A percentile compares a stretch with the other conserved stretches of the same genome.
phyloP scores from a whole-genome alignment of 148 eudicot genomes.

The Rhododendron molle region DNA sequence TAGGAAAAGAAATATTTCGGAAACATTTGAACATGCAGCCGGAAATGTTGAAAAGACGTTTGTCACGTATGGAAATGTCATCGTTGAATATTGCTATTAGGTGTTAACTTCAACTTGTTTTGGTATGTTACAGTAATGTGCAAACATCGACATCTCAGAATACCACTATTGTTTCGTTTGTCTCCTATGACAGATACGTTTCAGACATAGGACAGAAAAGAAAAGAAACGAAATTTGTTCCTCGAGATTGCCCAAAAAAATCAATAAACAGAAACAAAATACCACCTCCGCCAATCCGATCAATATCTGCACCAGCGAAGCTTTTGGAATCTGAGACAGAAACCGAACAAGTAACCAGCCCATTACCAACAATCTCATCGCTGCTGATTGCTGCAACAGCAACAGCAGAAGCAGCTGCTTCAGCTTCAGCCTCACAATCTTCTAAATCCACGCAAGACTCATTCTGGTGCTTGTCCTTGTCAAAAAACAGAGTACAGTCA shows the following conservation, averaged over 20 bases:
- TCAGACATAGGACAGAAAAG: not conserved
- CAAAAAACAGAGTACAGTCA: conserved; percentile 40
- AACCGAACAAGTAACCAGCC: conserved; percentile 29
- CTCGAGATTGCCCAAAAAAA: not conserved
- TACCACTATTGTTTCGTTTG: not conserved
- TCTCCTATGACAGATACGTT: not conserved
- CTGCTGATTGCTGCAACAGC: conserved; percentile 82
- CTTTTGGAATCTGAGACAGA: conserved; percentile 37
- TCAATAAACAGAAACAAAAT: not conserved
- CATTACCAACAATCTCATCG: conserved; percentile 62
- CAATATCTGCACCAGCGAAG: conserved; percentile 36
- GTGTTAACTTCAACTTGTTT: not conserved
- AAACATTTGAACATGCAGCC: not conserved
- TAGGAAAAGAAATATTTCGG: not conserved
- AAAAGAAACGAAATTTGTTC: not conserved
- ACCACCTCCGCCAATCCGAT: conserved; percentile 35
- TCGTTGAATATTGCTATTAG: not conserved
- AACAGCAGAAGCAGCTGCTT: conserved; percentile 85
- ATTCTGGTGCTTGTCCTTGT: conserved; percentile 48
- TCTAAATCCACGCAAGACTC: conserved; percentile 46
- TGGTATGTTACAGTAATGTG: not conserved
- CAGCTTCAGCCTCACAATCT: conserved; percentile 77
- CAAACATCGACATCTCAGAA: not conserved
- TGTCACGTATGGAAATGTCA: not conserved
- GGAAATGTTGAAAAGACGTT: not conserved